Conservation (phyloP, 2,329 filamentous ascomycete genomes). For the Apiospora aurea region DNA sequence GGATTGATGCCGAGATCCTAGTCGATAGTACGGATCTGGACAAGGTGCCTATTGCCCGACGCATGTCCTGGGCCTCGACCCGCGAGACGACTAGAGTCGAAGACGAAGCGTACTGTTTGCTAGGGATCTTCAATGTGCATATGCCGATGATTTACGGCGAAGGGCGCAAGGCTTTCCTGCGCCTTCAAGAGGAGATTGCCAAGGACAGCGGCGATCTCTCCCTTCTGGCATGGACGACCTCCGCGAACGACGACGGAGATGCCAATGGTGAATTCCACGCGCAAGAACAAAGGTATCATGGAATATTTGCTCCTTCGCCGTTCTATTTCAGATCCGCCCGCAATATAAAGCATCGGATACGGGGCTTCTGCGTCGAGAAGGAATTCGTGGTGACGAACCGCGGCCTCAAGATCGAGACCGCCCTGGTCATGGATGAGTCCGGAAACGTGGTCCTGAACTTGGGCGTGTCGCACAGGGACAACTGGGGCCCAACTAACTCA, state of each 20-base stretch:
- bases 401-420: constrained; percentile 14
- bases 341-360: constrained; percentile 8
- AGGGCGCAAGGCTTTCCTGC: constrained; percentile 37
- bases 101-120: constrained; percentile 43
- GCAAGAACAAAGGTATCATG: not conserved
- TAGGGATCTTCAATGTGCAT: constrained; percentile 42
- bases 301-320: constrained; percentile 1
- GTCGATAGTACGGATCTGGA: not conserved
- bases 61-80: constrained; percentile 38
- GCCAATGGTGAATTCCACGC: not conserved
- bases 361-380: constrained; percentile 14
- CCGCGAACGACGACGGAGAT: not conserved
- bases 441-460: not conserved
- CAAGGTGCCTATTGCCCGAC: constrained; percentile 17
- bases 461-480: constrained; percentile 3
- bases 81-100: constrained; percentile 37
- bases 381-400: constrained; percentile 19
- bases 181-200: constrained; percentile 41
- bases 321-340: not conserved
- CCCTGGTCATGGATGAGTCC: not conserved
- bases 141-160: constrained; percentile 45
- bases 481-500: not conserved
- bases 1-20: constrained; percentile 8
- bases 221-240: constrained; percentile 19
- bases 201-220: constrained; percentile 22